These are phyloP conservation scores for Durusdinium trenchii DNA, from an alignment of 73 alveolate genomes.

Conservation along the genomic window DNA sequence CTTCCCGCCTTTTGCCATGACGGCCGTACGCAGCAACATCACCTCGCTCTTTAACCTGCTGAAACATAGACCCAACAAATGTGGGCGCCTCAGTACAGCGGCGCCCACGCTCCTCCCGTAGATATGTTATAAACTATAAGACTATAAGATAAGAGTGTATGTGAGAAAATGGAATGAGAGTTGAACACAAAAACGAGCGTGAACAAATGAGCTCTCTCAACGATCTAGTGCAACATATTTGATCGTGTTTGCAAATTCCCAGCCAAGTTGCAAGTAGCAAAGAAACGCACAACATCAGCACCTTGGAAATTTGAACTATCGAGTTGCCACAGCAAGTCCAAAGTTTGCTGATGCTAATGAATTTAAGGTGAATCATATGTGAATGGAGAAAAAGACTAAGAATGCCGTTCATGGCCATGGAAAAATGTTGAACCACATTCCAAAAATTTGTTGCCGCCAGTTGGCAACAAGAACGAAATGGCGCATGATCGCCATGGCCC, in stretches of 20 bases:
- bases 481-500: slow-evolving; percentile 3
- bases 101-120: neutral
- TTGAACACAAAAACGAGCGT: neutral
- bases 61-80: neutral
- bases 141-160: neutral
- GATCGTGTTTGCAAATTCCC: neutral
- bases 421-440: neutral
- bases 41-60: neutral
- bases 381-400: neutral
- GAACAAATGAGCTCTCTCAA: neutral
- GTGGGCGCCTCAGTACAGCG: slow-evolving; percentile 2
- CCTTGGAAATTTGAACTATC: neutral
- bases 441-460: neutral
- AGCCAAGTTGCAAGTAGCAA: slow-evolving; percentile 14
- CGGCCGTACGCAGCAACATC: slow-evolving; percentile 69
- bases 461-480: slow-evolving; percentile 19
- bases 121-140: neutral
- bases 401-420: neutral
- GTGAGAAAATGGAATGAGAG: too few species aligned
- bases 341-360: neutral
- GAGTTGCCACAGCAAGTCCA: neutral
- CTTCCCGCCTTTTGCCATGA: slow-evolving; percentile 69
- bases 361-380: neutral
- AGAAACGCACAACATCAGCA: slow-evolving; percentile 3
- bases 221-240: neutral